phyloP scores from a whole-genome alignment of 805 yeast species.

The Starmerella gropengiesseri region DNA sequence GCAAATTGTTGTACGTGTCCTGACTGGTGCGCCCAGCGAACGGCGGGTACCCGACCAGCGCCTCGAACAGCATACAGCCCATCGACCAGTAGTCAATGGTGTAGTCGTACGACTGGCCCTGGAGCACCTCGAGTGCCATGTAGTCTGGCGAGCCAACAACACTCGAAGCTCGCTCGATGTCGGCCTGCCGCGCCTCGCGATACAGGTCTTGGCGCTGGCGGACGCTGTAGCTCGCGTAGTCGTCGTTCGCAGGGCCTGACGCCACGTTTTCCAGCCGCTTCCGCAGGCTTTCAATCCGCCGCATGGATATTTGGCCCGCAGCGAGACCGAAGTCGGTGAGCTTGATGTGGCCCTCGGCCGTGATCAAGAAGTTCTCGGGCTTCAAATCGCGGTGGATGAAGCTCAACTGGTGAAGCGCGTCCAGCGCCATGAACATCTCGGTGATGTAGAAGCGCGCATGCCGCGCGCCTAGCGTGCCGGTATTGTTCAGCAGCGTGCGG shows the following conservation, averaged over 20 bases:
- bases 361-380: slow-evolving; percentile 87
- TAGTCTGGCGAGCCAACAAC: slow-evolving; percentile 98
- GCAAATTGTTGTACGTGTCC: slow-evolving; percentile 86
- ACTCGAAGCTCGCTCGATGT: slow-evolving; percentile 81
- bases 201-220: slow-evolving; percentile 81
- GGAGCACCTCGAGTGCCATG: slow-evolving; percentile 95
- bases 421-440: slow-evolving; percentile 93
- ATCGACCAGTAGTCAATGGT: slow-evolving; percentile 98
- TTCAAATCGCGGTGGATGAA: slow-evolving; percentile 95
- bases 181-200: slow-evolving; percentile 57
- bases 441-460: slow-evolving; percentile 91
- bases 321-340: slow-evolving; percentile 95
- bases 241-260: slow-evolving; percentile 26
- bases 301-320: slow-evolving; percentile 87
- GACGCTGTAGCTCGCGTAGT: slow-evolving; percentile 50
- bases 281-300: slow-evolving; percentile 87
- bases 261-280: slow-evolving; percentile 35
- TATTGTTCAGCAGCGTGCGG: slow-evolving; percentile 84
- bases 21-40: slow-evolving; percentile 88
- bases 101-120: slow-evolving; percentile 85
- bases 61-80: slow-evolving; percentile 94
- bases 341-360: slow-evolving; percentile 82
- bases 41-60: slow-evolving; percentile 94
- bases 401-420: slow-evolving; percentile 87
- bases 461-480: slow-evolving; percentile 84